Evolutionary conservation across 2,329 filamentous ascomycete genomes (phyloP).

Genomic region (Penicillium sp.): DNA sequence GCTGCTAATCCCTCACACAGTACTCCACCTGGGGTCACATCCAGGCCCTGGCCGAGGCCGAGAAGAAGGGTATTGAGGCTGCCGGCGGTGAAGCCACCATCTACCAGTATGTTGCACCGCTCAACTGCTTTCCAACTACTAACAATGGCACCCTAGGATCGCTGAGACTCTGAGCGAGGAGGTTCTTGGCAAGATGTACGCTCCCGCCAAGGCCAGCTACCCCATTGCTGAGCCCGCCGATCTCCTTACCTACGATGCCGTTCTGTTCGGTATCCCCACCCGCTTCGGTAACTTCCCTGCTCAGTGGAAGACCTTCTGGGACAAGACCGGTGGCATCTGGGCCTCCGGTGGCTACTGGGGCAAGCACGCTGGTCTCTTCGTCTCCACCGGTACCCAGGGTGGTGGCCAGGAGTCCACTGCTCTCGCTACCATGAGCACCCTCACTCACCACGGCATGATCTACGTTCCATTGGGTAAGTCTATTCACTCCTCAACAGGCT

Average conservation of each 20-base stretch:
- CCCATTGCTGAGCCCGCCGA: slow-evolving; percentile 61
- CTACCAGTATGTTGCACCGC: slow-evolving; percentile 64
- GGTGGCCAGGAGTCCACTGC: slow-evolving; percentile 93
- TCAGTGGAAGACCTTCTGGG: slow-evolving; percentile 88
- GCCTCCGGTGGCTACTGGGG: slow-evolving; percentile 72
- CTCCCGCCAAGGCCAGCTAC: slow-evolving; percentile 72
- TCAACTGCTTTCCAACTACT: neutral
- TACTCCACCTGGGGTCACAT: slow-evolving; percentile 97
- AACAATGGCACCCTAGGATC: slow-evolving; percentile 53
- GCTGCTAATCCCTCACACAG: slow-evolving; percentile 45
- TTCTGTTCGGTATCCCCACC: slow-evolving; percentile 93
- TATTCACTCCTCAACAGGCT: too few species aligned
- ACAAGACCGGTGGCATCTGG: slow-evolving; percentile 87
- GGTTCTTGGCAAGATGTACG: slow-evolving; percentile 87
- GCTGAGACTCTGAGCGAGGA: slow-evolving; percentile 83
- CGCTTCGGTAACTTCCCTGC: slow-evolving; percentile 96
- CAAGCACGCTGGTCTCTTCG: slow-evolving; percentile 89
- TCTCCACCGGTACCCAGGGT: slow-evolving; percentile 79
- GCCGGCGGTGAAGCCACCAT: slow-evolving; percentile 80
- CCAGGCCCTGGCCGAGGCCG: slow-evolving; percentile 77
- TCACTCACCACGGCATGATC: slow-evolving; percentile 68
- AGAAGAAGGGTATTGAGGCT: slow-evolving; percentile 85
- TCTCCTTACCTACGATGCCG: slow-evolving; percentile 78
- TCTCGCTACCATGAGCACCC: slow-evolving; percentile 77
- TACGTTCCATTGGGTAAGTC: too few species aligned